phyloP scores from a whole-genome alignment of 305 asterid species.

The Caryopteris hybrid region DNA sequence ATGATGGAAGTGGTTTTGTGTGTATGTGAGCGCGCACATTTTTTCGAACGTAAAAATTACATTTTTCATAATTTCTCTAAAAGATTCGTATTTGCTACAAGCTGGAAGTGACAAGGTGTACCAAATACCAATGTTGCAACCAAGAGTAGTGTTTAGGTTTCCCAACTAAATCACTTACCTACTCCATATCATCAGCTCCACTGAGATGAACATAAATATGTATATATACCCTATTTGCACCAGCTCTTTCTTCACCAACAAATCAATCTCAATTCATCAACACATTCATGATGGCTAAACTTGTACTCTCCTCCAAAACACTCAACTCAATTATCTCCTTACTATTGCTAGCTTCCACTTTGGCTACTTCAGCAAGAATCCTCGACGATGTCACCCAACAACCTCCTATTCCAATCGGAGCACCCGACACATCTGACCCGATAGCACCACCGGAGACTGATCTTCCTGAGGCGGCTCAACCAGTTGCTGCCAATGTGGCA shows the following conservation, averaged over 20 bases:
- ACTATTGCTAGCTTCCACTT: slow-evolving; percentile 34
- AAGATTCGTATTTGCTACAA: too few relatives aligned
- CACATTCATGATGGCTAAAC: slow-evolving; percentile 22
- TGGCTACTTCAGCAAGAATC: slow-evolving; percentile 38
- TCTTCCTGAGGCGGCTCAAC: not conserved
- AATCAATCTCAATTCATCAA: not conserved
- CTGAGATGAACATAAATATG: not conserved
- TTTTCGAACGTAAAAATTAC: too few relatives aligned
- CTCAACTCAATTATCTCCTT: slow-evolving; percentile 28
- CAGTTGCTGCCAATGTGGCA: not conserved
- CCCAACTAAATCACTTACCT: slow-evolving; percentile 9
- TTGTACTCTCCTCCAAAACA: slow-evolving; percentile 7
- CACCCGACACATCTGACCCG: slow-evolving; percentile 18
- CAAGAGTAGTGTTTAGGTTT: not conserved
- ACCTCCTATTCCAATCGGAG: slow-evolving; percentile 13
- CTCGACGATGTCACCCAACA: slow-evolving; percentile 30
- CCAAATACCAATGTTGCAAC: too few relatives aligned
- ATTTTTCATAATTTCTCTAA: too few relatives aligned
- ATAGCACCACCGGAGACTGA: slow-evolving; percentile 5
- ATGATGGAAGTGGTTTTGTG: too few relatives aligned
- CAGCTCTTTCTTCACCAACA: not conserved
- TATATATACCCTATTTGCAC: not conserved
- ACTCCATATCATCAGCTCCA: slow-evolving; percentile 30
- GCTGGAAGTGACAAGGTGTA: too few relatives aligned
- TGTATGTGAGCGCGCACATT: too few relatives aligned